These are phyloP conservation scores for Kalmusia sp. DNA, from an alignment of 2,329 filamentous ascomycete species.

Conservation along the genomic window DNA sequence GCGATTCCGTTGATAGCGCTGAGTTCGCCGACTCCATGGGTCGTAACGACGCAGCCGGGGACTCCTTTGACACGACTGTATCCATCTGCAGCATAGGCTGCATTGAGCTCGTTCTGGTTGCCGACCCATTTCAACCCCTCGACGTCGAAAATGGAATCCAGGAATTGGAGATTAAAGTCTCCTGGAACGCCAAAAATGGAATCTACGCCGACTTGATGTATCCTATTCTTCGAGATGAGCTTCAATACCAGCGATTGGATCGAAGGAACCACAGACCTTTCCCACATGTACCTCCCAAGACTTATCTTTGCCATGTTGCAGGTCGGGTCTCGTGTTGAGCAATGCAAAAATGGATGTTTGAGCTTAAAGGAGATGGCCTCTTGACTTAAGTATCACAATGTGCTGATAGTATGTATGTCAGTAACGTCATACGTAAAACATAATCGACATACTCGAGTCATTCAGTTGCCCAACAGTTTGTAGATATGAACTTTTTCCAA, in stretches of 20 bases:
- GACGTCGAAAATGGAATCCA: slow-evolving; percentile 52
- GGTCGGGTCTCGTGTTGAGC: no score
- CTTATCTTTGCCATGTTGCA: slow-evolving; percentile 40
- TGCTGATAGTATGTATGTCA: no score
- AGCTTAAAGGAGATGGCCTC: background rate
- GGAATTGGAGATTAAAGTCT: slow-evolving; percentile 55
- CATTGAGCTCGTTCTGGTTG: slow-evolving; percentile 66
- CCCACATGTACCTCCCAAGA: slow-evolving; percentile 53
- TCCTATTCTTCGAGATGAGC: slow-evolving; percentile 20
- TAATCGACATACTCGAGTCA: no score
- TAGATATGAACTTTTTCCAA: no score
- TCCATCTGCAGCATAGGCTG: slow-evolving; percentile 64
- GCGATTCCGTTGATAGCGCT: slow-evolving; percentile 55
- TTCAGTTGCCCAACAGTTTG: no score
- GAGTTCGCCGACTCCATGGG: slow-evolving; percentile 64
- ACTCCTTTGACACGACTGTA: slow-evolving; percentile 63
- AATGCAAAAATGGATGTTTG: slow-evolving; percentile 8
- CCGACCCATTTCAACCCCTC: slow-evolving; percentile 55
- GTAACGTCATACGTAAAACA: no score
- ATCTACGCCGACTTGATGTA: slow-evolving; percentile 41
- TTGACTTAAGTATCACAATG: background rate
- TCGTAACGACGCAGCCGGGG: slow-evolving; percentile 60
- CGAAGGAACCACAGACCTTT: slow-evolving; percentile 23
- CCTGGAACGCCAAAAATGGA: slow-evolving; percentile 48
- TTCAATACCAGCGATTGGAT: background rate